Evolutionary conservation across 176 grass and related monocot genomes (phyloP), one percentile per base, ranked within the genome.

Genomic region (Rhynchospora tenuis): DNA sequence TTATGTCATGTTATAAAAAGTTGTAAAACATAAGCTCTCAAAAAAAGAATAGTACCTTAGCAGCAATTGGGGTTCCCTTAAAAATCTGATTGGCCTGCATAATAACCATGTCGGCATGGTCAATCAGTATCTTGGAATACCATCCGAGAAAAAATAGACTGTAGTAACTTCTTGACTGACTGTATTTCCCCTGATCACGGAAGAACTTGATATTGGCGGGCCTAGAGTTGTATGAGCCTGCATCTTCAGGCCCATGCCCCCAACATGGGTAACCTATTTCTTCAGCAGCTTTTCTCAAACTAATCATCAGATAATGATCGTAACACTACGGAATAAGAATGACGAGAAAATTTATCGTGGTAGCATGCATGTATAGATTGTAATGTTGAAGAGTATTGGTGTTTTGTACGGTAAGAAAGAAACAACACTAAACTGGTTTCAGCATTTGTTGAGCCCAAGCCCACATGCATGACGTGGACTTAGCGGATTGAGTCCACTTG

Each of bases 71-170:
- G 20, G 81, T 83, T 55, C 81, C 91, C 75, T 91, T 89, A 79
- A 97, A 97, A 50, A 86, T 91, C 78, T 91, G 81, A 52, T 90
- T 93, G 22, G 94, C 86, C 47, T 93, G 80, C 84, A 90, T 93
- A 9, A 97, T 67, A 64, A 93, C 91, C 16, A 72, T 83, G 45
- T 93, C 94, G 1, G 87, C 89, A 84, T 97, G 94, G 83, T 97
- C 91, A 59, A 93, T 83, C 78, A 93, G 73, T 8, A 88, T 68
- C 51, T 88, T 85, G 9, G 91, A 91, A 22, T 93, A 97, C 91
- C 91, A 97, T 78, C 89, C 82, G 55, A 97, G 94, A 55, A 97
- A 97, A 65, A 97, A 97, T 24, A 87, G 86, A 68, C 94, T 91
- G 73, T 97, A 93, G 61, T 90, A 93, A 45, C 91, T 93, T 38